Conservation (phyloP, 2,329 filamentous ascomycete species). For the Colletotrichum kahawae region DNA sequence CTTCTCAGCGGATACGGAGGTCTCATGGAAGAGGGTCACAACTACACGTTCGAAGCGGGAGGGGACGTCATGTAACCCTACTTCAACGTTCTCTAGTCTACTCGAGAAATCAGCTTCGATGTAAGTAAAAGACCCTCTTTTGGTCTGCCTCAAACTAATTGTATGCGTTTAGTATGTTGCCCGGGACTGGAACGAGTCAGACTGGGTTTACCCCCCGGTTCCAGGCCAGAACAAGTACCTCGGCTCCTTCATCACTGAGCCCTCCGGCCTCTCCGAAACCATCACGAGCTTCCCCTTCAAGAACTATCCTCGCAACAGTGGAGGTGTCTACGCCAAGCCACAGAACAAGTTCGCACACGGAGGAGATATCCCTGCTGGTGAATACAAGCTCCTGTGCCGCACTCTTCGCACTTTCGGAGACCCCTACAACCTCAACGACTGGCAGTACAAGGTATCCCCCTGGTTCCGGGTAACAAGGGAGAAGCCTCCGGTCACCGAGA, state of each 20-base stretch:
- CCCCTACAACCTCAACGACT: constrained; percentile 18
- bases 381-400: constrained; percentile 23
- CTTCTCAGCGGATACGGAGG: constrained; percentile 18
- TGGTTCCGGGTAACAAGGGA: constrained; percentile 21
- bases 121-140: background rate
- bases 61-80: constrained; percentile 20
- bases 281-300: background rate
- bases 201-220: constrained; percentile 7
- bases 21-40: constrained; percentile 14
- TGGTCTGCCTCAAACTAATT: background rate
- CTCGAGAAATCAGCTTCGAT: constrained; percentile 19
- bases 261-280: background rate
- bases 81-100: constrained; percentile 23
- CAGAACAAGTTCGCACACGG: constrained; percentile 14
- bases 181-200: background rate
- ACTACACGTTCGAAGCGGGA: constrained; percentile 24
- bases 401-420: constrained; percentile 26
- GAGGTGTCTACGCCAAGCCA: background rate
- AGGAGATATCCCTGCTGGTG: constrained; percentile 15
- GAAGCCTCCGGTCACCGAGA: background rate
- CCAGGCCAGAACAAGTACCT: constrained; percentile 10
- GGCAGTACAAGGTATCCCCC: constrained; percentile 23
- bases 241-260: background rate
- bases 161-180: background rate
- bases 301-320: background rate